Evolutionary conservation across 2,329 filamentous ascomycete genomes (phyloP).

Genomic region (Coccinonectria pachysandricola): DNA sequence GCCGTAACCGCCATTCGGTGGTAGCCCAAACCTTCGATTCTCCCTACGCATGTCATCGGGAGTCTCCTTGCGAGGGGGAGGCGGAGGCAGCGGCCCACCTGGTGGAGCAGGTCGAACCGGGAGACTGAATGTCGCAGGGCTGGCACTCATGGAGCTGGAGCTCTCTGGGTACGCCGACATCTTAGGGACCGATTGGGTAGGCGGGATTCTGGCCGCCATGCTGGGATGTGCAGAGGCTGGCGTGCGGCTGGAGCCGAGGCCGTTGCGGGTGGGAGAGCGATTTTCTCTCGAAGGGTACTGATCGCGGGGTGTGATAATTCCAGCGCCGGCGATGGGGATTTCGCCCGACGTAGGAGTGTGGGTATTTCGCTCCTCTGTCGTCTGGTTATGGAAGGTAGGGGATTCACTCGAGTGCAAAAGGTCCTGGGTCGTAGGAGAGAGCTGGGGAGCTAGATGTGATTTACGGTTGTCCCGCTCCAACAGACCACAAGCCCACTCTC

Average conservation of each 20-base stretch:
- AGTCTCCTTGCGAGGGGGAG: conserved; percentile 48
- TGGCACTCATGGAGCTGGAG: conserved; percentile 31
- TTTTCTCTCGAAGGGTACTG: conserved; percentile 33
- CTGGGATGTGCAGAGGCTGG: conserved; percentile 35
- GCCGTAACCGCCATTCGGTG: conserved; percentile 31
- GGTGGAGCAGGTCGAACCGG: conserved; percentile 55
- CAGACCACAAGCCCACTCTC: conserved; percentile 86
- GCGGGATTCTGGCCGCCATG: conserved; percentile 40
- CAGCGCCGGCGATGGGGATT: conserved; percentile 53
- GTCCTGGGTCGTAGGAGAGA: conserved; percentile 68
- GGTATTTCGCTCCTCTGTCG: conserved; percentile 33
- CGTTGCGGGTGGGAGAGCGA: conserved; percentile 43
- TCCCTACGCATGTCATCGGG: conserved; percentile 43
- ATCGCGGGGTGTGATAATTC: conserved; percentile 44
- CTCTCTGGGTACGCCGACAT: conserved; percentile 28
- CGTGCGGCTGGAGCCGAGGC: conserved; percentile 35
- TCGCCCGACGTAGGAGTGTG: conserved; percentile 61
- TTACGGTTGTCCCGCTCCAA: conserved; percentile 95
- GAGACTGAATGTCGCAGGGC: conserved; percentile 46
- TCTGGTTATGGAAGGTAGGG: conserved; percentile 33
- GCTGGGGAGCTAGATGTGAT: conserved; percentile 75
- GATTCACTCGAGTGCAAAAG: conserved; percentile 57
- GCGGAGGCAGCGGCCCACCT: conserved; percentile 47
- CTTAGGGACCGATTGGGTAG: conserved; percentile 44
- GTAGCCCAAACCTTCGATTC: conserved; percentile 40